Percentiles rank a stretch among this genome's conserved stretches.
Conservation (phyloP, 2,329 filamentous ascomycete genomes). For the Aureobasidium melanogenum region DNA sequence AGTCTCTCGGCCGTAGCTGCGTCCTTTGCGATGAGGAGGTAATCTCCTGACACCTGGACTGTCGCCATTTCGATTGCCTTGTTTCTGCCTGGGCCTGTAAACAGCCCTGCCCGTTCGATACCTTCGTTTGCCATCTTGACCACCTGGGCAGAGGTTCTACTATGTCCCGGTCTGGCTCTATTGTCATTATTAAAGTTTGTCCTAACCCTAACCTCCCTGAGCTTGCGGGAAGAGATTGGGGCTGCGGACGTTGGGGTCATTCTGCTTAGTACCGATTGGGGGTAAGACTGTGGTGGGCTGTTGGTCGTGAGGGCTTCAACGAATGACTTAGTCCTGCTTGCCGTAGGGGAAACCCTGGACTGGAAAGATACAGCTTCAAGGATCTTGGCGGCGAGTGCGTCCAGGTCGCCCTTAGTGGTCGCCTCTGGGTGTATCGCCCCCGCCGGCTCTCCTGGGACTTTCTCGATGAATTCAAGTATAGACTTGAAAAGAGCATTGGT, state of each 20-base stretch:
- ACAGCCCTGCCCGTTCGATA: no score
- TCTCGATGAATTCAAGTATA: background rate
- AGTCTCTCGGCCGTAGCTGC: no score
- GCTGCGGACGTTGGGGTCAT: background rate
- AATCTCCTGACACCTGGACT: no score
- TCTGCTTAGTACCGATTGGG: background rate
- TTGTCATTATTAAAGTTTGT: constrained; percentile 4
- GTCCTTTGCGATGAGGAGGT: no score
- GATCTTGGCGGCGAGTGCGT: background rate
- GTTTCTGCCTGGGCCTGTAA: no score
- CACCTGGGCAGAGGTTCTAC: background rate
- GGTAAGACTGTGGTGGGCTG: background rate
- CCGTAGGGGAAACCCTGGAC: background rate
- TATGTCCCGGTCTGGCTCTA: background rate
- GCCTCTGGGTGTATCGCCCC: background rate
- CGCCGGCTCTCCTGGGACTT: background rate
- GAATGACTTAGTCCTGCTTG: background rate
- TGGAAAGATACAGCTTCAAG: background rate
- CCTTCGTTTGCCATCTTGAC: background rate
- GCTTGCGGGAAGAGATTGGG: background rate
- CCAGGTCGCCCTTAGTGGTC: background rate
- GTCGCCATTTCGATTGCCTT: no score
- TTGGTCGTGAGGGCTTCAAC: background rate
- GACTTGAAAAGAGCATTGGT: background rate
- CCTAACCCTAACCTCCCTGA: background rate